Evolutionary conservation across 192 early-diverging fungal species (phyloP).

Genomic region (Linnemannia schmuckeri): DNA sequence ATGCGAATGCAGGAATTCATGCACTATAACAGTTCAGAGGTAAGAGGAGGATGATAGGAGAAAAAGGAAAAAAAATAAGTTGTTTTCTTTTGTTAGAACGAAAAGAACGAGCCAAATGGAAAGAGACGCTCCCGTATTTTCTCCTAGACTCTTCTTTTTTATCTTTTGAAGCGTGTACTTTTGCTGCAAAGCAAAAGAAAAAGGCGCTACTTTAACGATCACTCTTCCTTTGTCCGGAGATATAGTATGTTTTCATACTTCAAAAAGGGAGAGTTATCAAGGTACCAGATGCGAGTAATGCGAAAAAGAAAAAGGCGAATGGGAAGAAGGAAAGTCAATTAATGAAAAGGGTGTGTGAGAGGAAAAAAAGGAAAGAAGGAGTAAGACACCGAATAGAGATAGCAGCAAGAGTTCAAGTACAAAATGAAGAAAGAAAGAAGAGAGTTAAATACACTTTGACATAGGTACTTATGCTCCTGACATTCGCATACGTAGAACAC

Average conservation of each 20-base stretch:
- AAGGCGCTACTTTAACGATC: not conserved
- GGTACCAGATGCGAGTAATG: not conserved
- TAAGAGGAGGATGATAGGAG: not conserved
- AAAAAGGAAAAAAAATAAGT: not conserved
- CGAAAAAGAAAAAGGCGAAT: not conserved
- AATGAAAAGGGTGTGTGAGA: not conserved
- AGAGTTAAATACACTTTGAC: too few species aligned
- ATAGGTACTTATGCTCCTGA: too few species aligned
- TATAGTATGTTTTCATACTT: not conserved
- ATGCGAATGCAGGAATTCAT: constrained; percentile 5
- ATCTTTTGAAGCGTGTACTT: not conserved
- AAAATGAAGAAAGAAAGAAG: too few species aligned
- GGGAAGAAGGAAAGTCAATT: not conserved
- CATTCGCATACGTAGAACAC: too few species aligned
- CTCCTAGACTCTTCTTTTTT: not conserved
- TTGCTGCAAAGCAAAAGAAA: not conserved
- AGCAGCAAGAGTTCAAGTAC: not conserved
- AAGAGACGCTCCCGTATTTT: not conserved
- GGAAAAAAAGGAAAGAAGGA: not conserved
- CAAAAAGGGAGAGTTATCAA: not conserved
- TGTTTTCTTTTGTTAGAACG: not conserved
- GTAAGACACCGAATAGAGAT: not conserved
- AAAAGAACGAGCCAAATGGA: not conserved
- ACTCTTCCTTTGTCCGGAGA: not conserved
- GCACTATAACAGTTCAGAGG: constrained; percentile 9